These are phyloP conservation scores for Heterobasidion annosum DNA, from an alignment of 1,284 basidiomycete species.

Conservation along the genomic window DNA sequence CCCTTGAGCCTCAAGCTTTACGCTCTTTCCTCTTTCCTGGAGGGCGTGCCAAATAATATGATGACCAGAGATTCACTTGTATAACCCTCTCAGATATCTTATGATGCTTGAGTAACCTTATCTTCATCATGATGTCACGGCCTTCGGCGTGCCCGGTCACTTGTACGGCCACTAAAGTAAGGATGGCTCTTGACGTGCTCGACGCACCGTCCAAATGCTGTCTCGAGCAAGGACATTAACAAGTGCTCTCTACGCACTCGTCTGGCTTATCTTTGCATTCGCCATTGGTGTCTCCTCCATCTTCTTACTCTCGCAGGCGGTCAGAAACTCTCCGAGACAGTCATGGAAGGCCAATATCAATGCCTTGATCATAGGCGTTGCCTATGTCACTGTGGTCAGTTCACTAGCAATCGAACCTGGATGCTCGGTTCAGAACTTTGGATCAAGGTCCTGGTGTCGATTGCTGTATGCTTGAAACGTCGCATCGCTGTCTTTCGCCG, in stretches of 20 bases:
- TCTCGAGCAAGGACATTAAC: slow-evolving; percentile 15
- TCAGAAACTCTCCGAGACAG: slow-evolving; percentile 44
- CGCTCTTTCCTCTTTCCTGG: too few relatives aligned
- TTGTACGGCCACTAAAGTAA: too few relatives aligned
- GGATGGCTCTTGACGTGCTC: too few relatives aligned
- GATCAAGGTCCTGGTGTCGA: slow-evolving; percentile 38
- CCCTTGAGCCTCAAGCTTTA: too few relatives aligned
- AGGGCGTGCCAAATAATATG: too few relatives aligned
- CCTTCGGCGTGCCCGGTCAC: too few relatives aligned
- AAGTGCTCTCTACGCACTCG: slow-evolving; percentile 31
- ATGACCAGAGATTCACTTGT: background rate
- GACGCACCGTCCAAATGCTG: background rate
- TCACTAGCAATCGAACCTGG: background rate
- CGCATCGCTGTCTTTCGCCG: slow-evolving; percentile 52
- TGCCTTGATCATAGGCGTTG: slow-evolving; percentile 51
- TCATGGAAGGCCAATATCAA: slow-evolving; percentile 56
- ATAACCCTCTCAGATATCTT: background rate
- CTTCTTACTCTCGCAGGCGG: slow-evolving; percentile 59
- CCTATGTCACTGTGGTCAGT: slow-evolving; percentile 58
- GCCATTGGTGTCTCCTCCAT: slow-evolving; percentile 53
- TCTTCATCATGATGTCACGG: background rate
- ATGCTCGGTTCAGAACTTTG: too few relatives aligned
- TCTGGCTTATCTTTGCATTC: slow-evolving; percentile 36
- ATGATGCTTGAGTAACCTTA: background rate
- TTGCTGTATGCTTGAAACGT: slow-evolving; percentile 57